Evolutionary conservation across 768 basidiomycete genomes (phyloP).

Genomic region (Pleurotus tuber-regium): DNA sequence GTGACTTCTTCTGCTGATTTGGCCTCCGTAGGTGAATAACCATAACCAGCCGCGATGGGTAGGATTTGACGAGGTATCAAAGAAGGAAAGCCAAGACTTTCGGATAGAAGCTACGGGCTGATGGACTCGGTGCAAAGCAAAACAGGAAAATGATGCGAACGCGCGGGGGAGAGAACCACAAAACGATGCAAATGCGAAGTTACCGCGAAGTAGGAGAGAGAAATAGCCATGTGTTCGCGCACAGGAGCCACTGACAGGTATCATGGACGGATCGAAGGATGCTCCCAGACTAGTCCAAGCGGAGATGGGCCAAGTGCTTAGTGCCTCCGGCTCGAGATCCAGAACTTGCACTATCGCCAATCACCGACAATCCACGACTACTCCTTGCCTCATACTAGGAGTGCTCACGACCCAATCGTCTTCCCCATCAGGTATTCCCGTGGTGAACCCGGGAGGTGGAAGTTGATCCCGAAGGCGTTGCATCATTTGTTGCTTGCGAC

Average conservation of each 20-base stretch:
- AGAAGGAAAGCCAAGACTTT: not conserved
- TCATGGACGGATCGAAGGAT: too few species aligned
- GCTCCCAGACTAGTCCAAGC: not conserved
- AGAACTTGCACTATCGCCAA: constrained; percentile 1
- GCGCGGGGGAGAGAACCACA: not conserved
- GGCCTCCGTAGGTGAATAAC: not conserved
- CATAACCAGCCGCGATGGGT: not conserved
- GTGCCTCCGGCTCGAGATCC: not conserved
- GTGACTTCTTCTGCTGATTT: too few species aligned
- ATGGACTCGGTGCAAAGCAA: too few species aligned
- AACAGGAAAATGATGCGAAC: not conserved
- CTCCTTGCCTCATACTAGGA: not conserved
- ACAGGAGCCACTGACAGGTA: not conserved
- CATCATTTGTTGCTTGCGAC: not conserved
- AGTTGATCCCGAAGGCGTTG: not conserved
- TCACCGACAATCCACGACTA: constrained; percentile 6
- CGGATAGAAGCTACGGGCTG: too few species aligned
- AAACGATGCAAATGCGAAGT: not conserved
- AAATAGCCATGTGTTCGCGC: constrained; percentile 1
- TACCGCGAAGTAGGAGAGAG: constrained; percentile 9
- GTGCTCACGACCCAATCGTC: constrained; percentile 6
- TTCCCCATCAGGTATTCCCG: not conserved
- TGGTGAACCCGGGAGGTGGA: not conserved
- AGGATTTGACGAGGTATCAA: not conserved
- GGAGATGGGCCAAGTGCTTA: not conserved